These are phyloP conservation scores for Ascochyta lentis DNA, from an alignment of 2,329 filamentous ascomycete species.

Conservation along the genomic window DNA sequence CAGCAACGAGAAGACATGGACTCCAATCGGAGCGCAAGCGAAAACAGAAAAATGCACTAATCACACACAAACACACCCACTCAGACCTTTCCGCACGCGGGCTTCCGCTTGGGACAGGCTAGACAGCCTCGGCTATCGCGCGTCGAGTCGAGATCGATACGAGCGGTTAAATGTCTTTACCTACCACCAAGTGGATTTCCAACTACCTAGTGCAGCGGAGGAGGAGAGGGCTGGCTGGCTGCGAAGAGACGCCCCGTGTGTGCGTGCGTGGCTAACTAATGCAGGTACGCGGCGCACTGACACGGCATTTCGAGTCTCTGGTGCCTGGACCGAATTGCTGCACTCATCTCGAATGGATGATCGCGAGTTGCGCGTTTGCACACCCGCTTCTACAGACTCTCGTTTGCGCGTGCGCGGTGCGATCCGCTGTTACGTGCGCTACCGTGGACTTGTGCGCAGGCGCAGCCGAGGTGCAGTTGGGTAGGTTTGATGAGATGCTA, in stretches of 20 bases:
- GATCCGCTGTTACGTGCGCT: background rate
- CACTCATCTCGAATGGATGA: too few relatives aligned
- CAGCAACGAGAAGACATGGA: background rate
- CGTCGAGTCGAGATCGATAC: background rate
- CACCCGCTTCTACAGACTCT: too few relatives aligned
- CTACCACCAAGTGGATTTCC: background rate
- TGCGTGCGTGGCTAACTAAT: background rate
- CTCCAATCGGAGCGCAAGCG: background rate
- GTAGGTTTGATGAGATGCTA: constrained; percentile 11
- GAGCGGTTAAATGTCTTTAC: background rate
- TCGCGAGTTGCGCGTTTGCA: too few relatives aligned
- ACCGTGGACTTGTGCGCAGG: background rate
- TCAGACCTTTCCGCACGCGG: background rate
- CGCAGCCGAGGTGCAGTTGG: background rate
- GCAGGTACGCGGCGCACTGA: background rate
- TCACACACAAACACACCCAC: background rate
- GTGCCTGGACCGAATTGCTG: too few relatives aligned
- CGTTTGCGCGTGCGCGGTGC: background rate
- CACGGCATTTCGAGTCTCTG: too few relatives aligned
- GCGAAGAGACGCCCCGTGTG: background rate
- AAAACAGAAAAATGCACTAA: background rate
- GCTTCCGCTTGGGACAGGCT: background rate
- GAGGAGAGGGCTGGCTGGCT: background rate
- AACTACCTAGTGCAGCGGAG: background rate
- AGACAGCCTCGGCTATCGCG: background rate